Evolutionary conservation across 176 grass and related monocot genomes (phyloP).

Genomic region (Eremochloa ophiuroides): DNA sequence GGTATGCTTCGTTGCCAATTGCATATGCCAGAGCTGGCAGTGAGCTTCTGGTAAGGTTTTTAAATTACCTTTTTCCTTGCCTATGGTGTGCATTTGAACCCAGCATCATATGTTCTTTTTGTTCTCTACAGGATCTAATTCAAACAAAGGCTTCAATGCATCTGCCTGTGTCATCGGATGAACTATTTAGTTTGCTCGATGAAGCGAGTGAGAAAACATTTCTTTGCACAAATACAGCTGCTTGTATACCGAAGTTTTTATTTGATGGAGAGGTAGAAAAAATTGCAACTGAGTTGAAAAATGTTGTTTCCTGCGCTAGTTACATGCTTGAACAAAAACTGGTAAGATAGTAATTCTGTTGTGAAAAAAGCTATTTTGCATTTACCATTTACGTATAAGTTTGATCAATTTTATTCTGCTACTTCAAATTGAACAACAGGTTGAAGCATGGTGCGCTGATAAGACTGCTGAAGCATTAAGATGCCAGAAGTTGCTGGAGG

Average conservation of each 20-base stretch:
- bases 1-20: constrained; percentile 59
- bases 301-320: constrained; percentile 66
- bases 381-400: not conserved
- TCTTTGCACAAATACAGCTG: constrained; percentile 63
- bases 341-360: constrained; percentile 38
- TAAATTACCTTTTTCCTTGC: not conserved
- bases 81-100: not conserved
- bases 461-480: constrained; percentile 84
- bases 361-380: constrained; percentile 4
- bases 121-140: constrained; percentile 53
- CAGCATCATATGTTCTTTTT: not conserved
- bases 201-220: constrained; percentile 95
- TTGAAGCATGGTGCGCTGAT: constrained; percentile 76
- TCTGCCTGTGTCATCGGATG: constrained; percentile 56
- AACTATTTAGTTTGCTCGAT: constrained; percentile 71
- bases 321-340: constrained; percentile 89
- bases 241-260: constrained; percentile 66
- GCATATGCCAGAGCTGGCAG: constrained; percentile 74
- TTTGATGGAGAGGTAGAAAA: constrained; percentile 75
- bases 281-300: constrained; percentile 80
- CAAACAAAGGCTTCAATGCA: constrained; percentile 46
- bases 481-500: constrained; percentile 87
- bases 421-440: constrained; percentile 39
- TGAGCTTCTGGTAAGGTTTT: constrained; percentile 63
- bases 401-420: not conserved